Evolutionary conservation across 768 basidiomycete species (phyloP).

Genomic region (Boletus rufocinnamomeus): DNA sequence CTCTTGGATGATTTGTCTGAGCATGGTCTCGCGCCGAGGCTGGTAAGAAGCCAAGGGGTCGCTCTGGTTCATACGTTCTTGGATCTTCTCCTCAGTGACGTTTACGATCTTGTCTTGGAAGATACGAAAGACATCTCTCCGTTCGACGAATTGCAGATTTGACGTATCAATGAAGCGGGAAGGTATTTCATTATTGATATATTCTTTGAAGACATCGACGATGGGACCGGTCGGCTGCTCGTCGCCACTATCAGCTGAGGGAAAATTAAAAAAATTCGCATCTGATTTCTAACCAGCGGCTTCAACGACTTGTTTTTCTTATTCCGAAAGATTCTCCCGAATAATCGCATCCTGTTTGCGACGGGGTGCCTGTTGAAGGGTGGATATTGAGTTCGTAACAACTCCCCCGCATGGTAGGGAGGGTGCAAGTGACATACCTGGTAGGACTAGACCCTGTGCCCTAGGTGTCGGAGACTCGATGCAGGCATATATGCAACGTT

Average conservation of each 20-base stretch:
- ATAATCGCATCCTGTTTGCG: not conserved
- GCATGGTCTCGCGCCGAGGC: conserved; percentile 1
- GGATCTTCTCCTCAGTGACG: conserved; percentile 8
- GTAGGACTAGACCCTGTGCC: not conserved
- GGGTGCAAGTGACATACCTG: not conserved
- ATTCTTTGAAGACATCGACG: conserved; percentile 7
- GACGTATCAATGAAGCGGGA: conserved; percentile 10
- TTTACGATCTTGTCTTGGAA: conserved; percentile 7
- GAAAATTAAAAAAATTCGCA: not conserved
- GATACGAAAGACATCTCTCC: conserved; percentile 5
- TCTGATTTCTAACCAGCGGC: not conserved
- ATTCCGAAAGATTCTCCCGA: not conserved
- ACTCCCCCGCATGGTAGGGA: not conserved
- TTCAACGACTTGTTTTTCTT: not conserved
- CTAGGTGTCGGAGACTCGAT: not conserved
- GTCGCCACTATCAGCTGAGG: not conserved
- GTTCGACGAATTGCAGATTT: conserved; percentile 7
- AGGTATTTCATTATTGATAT: conserved; percentile 17
- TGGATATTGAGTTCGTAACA: no score
- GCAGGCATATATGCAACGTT: no score
- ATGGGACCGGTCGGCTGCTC: conserved; percentile 2
- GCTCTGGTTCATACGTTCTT: not conserved
- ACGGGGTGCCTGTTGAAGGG: not conserved
- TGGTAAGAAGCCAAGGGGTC: conserved; percentile 1
- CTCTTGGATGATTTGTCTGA: conserved; percentile 18